phyloP scores from a whole-genome alignment of 2,329 filamentous ascomycete genomes.

The Trichophyton simii region DNA sequence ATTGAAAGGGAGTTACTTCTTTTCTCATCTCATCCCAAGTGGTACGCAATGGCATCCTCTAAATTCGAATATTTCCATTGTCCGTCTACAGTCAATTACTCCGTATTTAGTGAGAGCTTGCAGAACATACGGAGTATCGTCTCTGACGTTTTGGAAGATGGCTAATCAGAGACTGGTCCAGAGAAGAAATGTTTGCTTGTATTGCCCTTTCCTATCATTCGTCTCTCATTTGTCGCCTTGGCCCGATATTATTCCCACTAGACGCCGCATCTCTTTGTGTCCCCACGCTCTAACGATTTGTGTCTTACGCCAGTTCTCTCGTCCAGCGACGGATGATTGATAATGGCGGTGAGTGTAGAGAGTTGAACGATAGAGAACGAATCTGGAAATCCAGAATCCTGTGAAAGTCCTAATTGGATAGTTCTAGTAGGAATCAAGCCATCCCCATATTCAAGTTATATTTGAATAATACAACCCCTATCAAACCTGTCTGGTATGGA shows the following conservation, averaged over 20 bases:
- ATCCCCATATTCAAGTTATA: neutral
- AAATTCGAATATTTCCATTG: too few species aligned
- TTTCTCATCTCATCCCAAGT: neutral
- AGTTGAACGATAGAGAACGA: neutral
- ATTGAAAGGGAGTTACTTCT: neutral
- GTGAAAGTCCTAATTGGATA: neutral
- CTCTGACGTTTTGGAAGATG: neutral
- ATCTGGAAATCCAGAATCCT: neutral
- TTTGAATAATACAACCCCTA: neutral
- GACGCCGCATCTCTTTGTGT: neutral
- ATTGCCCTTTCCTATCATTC: neutral
- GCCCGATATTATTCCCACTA: neutral
- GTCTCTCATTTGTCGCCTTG: neutral
- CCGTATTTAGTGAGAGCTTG: neutral
- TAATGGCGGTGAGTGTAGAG: neutral
- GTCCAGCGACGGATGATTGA: neutral
- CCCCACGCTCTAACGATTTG: constrained; percentile 1
- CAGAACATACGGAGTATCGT: neutral
- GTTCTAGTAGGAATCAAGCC: neutral
- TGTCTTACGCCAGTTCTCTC: neutral
- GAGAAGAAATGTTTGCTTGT: neutral
- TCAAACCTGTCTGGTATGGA: neutral
- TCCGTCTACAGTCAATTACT: neutral
- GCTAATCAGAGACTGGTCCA: neutral
- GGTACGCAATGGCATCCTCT: neutral